Evolutionary conservation across 169 alveolate genomes (phyloP).

Genomic region (Plasmodium vivax): DNA sequence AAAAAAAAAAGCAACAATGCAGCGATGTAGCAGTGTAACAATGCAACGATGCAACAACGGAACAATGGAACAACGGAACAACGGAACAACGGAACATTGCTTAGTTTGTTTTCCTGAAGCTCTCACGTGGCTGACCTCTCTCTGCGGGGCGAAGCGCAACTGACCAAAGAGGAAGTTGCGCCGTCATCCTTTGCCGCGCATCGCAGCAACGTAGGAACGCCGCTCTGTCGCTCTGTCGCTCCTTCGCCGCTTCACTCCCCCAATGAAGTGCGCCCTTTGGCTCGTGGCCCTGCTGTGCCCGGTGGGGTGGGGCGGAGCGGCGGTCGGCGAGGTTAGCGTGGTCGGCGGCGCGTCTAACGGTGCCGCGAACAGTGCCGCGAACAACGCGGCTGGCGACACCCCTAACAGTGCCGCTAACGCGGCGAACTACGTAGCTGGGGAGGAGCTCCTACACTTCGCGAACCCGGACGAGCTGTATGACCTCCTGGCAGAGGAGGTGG

Average conservation of each 20-base stretch:
- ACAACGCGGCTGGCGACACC: background rate
- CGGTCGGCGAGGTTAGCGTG: background rate
- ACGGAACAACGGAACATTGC: too few relatives aligned
- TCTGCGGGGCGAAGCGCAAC: background rate
- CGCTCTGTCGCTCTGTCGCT: too few relatives aligned
- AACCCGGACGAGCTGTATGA: slow-evolving; percentile 39
- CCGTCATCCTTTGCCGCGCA: background rate
- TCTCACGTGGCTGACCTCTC: background rate
- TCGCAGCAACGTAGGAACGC: background rate
- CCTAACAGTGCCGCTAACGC: too few relatives aligned
- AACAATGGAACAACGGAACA: too few relatives aligned
- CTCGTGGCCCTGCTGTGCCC: background rate
- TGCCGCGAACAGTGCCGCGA: background rate
- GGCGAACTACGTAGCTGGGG: background rate
- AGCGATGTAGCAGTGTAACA: background rate
- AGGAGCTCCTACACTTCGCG: slow-evolving; percentile 10
- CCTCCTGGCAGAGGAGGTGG: background rate
- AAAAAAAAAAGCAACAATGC: background rate
- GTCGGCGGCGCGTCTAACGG: background rate
- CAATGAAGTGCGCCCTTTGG: background rate
- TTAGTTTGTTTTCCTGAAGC: background rate
- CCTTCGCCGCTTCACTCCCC: background rate
- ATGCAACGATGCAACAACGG: too few relatives aligned
- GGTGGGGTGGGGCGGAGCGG: background rate
- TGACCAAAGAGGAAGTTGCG: background rate